Conservation (phyloP, 176 grass and related monocot genomes). For the Oryza glumipatula region DNA sequence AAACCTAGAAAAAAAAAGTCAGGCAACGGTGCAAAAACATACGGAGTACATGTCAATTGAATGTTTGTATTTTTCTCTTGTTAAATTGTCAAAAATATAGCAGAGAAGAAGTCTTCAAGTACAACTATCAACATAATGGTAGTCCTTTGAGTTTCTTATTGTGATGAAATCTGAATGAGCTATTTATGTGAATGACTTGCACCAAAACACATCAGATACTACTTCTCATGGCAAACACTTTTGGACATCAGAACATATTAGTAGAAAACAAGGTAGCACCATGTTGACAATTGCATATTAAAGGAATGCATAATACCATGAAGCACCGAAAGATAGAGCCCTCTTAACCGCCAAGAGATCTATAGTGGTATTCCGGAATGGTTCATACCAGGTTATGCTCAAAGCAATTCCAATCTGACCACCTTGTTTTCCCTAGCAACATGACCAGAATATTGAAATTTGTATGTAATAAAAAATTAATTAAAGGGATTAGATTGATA, state of each 20-base stretch:
- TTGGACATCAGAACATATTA: neutral
- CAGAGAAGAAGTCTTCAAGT: neutral
- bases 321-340: constrained; percentile 35
- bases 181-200: neutral
- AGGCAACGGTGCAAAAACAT: neutral
- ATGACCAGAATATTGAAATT: neutral
- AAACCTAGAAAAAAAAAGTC: constrained; percentile 42
- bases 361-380: constrained; percentile 36
- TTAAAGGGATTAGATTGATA: neutral
- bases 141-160: neutral
- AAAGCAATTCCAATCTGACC: constrained; percentile 54
- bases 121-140: neutral
- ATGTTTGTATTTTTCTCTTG: neutral
- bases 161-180: neutral
- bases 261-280: neutral
- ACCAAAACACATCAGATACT: neutral
- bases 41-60: neutral
- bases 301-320: constrained; percentile 40
- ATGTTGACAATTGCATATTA: neutral
- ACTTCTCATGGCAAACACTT: neutral
- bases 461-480: neutral
- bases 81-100: constrained; percentile 1
- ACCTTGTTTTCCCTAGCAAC: constrained; percentile 45
- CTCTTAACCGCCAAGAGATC: constrained; percentile 41
- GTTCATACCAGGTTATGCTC: constrained; percentile 49